phyloP scores from a whole-genome alignment of 139 green algal species.

The Tetradesmus lagerheimii region DNA sequence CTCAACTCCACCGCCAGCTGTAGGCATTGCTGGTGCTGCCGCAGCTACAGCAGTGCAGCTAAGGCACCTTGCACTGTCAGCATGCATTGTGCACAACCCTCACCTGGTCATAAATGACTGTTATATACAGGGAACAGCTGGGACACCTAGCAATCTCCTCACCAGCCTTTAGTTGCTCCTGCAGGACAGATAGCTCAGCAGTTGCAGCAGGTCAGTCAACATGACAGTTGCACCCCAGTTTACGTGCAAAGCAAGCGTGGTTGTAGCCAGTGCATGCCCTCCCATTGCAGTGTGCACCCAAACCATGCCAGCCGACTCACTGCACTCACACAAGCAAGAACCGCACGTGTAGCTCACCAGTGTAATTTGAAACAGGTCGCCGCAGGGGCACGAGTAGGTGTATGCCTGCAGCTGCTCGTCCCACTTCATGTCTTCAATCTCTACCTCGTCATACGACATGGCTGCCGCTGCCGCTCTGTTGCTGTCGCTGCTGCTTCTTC shows the following conservation, averaged over 20 bases:
- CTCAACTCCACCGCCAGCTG: not conserved
- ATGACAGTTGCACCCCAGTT: not conserved
- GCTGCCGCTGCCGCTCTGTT: not conserved
- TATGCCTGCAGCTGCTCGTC: constrained; percentile 90
- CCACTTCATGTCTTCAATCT: constrained; percentile 99
- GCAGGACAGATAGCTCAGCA: constrained; percentile 7
- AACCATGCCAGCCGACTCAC: too few species aligned
- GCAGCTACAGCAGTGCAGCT: not conserved
- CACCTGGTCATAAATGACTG: constrained; percentile 95
- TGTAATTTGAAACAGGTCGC: constrained; percentile 97
- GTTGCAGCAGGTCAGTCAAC: not conserved
- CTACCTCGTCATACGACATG: constrained; percentile 93
- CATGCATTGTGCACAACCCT: too few species aligned
- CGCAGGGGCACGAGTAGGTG: constrained; percentile 95
- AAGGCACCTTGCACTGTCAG: too few species aligned
- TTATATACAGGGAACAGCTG: constrained; percentile 94
- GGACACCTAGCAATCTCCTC: constrained; percentile 97
- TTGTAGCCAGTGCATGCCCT: constrained; percentile 10
- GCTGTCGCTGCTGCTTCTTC: too few species aligned
- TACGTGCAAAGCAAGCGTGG: not conserved
- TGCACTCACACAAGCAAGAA: not conserved
- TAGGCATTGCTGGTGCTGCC: not conserved
- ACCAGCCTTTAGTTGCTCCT: constrained; percentile 86
- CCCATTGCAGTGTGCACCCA: too few species aligned
- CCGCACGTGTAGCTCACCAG: constrained; percentile 57